Evolutionary conservation across 225 moss, liverwort and hornwort species (phyloP).

Genomic region (Physcomitrellopsis africana): DNA sequence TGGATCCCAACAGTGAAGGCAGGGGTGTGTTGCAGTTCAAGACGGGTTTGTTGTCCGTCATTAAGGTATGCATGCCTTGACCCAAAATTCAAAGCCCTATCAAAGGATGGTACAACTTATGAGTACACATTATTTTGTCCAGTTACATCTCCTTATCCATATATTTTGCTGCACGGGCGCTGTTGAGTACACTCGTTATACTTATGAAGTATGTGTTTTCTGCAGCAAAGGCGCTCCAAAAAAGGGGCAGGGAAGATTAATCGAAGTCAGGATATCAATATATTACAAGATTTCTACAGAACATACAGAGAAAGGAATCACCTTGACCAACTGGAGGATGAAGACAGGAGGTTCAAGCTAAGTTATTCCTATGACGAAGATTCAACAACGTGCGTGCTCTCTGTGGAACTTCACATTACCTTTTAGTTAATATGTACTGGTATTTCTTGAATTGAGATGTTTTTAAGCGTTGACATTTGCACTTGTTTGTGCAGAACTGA

Average conservation of each 20-base stretch:
- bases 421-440: conserved; percentile 4
- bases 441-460: conserved; percentile 22
- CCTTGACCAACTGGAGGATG: conserved; percentile 79
- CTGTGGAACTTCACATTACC: not conserved
- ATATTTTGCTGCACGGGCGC: not conserved
- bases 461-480: conserved; percentile 16
- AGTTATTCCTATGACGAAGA: conserved; percentile 54
- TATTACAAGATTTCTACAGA: conserved; percentile 75
- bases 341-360: conserved; percentile 50
- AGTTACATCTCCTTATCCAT: not conserved
- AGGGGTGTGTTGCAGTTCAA: conserved; percentile 96
- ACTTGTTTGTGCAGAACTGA: conserved; percentile 60
- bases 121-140: not conserved
- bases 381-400: conserved; percentile 67
- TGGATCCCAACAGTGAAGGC: conserved; percentile 94
- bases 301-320: conserved; percentile 54
- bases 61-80: conserved; percentile 57
- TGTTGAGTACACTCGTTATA: conserved; percentile 17
- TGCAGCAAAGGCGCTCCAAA: conserved; percentile 96
- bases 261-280: conserved; percentile 75
- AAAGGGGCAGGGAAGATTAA: conserved; percentile 88
- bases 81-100: not conserved
- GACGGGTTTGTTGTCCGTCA: conserved; percentile 91
- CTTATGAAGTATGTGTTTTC: conserved; percentile 19
- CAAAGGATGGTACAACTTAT: conserved; percentile 6